Conservation (phyloP, 2,329 filamentous ascomycete genomes). For the Cucurbitaria berberidis region DNA sequence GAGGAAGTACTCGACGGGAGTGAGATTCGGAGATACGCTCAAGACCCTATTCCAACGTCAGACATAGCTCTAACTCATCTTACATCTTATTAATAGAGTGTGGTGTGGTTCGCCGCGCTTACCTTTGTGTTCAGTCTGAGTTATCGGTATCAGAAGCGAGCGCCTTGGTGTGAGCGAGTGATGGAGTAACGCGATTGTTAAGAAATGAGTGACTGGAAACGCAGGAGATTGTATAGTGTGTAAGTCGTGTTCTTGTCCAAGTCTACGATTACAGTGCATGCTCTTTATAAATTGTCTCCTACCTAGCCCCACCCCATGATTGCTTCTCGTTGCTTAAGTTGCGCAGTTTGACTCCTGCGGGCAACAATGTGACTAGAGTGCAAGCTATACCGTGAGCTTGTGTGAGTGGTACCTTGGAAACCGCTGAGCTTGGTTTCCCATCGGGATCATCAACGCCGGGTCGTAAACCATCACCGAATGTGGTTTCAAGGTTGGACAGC, state of each 20-base stretch:
- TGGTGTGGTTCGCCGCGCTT: constrained; percentile 1
- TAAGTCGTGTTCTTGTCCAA: not conserved
- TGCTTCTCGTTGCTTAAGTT: constrained; percentile 1
- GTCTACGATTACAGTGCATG: not conserved
- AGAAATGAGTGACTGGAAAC: not conserved
- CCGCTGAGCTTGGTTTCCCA: constrained; percentile 6
- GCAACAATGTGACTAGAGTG: constrained; percentile 14
- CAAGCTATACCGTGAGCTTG: constrained; percentile 11
- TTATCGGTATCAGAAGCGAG: not conserved
- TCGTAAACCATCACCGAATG: constrained; percentile 15
- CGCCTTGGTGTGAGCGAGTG: not conserved
- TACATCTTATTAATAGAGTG: not conserved
- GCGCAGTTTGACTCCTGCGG: constrained; percentile 22
- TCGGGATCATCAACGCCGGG: constrained; percentile 10
- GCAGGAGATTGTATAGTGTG: not conserved
- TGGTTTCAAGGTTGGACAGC: not conserved
- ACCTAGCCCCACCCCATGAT: not conserved
- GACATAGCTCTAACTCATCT: not conserved
- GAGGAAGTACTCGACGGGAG: not conserved
- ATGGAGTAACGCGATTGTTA: not conserved
- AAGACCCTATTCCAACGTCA: not conserved
- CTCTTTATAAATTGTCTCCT: constrained; percentile 3
- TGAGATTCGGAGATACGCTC: not conserved
- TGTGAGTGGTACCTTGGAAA: constrained; percentile 20
- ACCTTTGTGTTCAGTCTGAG: not conserved